Evolutionary conservation across 164 flowering plant genomes (phyloP).

Genomic region (Litsea cubeba): DNA sequence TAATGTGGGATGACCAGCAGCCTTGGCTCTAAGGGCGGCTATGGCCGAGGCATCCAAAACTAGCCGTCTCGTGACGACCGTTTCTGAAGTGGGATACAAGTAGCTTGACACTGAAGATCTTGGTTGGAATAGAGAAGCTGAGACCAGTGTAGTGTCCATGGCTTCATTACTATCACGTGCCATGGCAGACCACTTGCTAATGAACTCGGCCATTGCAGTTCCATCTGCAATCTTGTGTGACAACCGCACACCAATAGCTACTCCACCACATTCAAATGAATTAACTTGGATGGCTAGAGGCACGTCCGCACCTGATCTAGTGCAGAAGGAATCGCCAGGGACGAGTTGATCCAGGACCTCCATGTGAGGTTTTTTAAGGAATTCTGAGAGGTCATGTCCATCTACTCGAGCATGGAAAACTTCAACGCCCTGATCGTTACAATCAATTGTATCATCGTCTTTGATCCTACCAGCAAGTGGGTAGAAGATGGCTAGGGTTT

Average conservation of each 20-base stretch:
- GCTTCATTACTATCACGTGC: constrained; percentile 16
- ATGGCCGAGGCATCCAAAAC: constrained; percentile 37
- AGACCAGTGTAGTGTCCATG: constrained; percentile 20
- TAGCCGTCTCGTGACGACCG: constrained; percentile 34
- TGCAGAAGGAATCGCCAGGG: constrained; percentile 10
- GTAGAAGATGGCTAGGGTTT: constrained; percentile 23
- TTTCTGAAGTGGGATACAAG: background rate
- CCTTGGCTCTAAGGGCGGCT: constrained; percentile 23
- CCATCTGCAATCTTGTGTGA: constrained; percentile 43
- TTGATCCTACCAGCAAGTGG: constrained; percentile 36
- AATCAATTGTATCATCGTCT: constrained; percentile 18
- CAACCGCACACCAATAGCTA: constrained; percentile 42
- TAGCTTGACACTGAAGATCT: background rate
- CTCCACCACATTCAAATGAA: constrained; percentile 45
- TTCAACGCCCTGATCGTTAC: constrained; percentile 32
- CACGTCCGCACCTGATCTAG: background rate
- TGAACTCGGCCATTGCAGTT: constrained; percentile 21
- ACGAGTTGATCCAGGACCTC: constrained; percentile 15
- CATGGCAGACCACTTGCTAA: constrained; percentile 32
- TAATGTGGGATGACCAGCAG: background rate
- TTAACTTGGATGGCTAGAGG: constrained; percentile 33
- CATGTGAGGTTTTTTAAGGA: constrained; percentile 9
- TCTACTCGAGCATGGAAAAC: constrained; percentile 20
- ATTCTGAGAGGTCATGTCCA: constrained; percentile 6
- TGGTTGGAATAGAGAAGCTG: constrained; percentile 22